Evolutionary conservation across 2,329 filamentous ascomycete species (phyloP), one percentile per base, ranked within the genome.

Genomic region (Claviceps pusilla): DNA sequence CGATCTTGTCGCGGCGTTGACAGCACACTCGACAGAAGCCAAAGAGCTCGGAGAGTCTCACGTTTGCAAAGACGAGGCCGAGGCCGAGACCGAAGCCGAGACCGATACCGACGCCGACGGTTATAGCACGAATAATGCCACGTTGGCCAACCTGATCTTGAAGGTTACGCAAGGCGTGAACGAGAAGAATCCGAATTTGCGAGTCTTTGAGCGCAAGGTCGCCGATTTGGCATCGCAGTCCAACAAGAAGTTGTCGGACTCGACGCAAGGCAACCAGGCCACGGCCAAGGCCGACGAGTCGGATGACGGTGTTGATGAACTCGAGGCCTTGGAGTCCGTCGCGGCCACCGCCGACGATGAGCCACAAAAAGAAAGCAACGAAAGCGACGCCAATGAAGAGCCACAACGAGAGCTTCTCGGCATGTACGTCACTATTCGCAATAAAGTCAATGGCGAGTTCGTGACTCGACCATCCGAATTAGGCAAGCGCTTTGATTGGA

Each of bases 341-440:
- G 28, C 14, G 12, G 28, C 24, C 24, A 19, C 3, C 10, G 7
- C 28, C 28, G 31, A 47, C 14, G 45, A 35, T 28, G 28, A 48
- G 33, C 33, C 45, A 16, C 12, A 28, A 47, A 29, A 42, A 5
- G 14, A 42, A 5, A 19, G 41, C 41, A n/a, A 16, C 11, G 39
- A 12, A 12, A 28, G n/a, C 24, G 37, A 43, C 7, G 49, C 35
- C 14, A 6, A 29, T 14, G 58, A 57, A n/a, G 53, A 58, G 11
- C 35, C 52, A 1, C 7, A 55, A 35, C 42, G 48, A 1, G 69
- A 76, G 3, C 62, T 90, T 1, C 70, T 89, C 31, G 86, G 80
- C 43, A 80, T 93, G 76, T 82, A 81, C 14, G 71, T 96, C 54
- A 84, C 80, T 0, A 72, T 88, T 51, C 80, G 80, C 59, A 93